These are phyloP conservation scores for Pythium graminicola DNA, from an alignment of 352 stramenopile species.

Conservation along the genomic window DNA sequence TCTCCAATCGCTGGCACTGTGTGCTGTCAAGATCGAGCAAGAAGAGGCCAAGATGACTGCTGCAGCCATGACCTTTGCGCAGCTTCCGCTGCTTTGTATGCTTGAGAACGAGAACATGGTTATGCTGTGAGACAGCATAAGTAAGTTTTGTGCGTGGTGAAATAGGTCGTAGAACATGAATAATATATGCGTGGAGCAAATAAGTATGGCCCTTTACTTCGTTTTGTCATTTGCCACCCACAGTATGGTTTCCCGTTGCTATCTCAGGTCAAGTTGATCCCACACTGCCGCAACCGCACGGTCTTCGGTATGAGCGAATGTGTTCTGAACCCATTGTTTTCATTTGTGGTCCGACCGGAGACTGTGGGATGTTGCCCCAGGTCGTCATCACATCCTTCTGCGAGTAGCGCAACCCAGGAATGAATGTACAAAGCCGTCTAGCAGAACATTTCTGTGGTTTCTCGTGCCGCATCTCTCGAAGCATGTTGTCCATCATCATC, in stretches of 20 bases:
- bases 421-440: too few relatives aligned
- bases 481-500: constrained; percentile 1
- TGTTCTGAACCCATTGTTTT: not conserved
- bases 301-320: too few relatives aligned
- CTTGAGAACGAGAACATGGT: constrained; percentile 18
- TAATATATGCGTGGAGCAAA: constrained; percentile 1
- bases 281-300: too few relatives aligned
- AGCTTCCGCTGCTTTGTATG: constrained; percentile 21
- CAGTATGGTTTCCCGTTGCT: too few relatives aligned
- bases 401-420: too few relatives aligned
- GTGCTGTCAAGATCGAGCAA: constrained; percentile 19
- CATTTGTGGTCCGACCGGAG: not conserved
- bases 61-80: constrained; percentile 20
- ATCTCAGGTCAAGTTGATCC: too few relatives aligned
- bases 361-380: too few relatives aligned
- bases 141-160: not conserved
- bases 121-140: constrained; percentile 7
- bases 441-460: not conserved
- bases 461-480: too few relatives aligned
- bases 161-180: constrained; percentile 7
- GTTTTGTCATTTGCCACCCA: too few relatives aligned
- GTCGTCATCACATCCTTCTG: too few relatives aligned
- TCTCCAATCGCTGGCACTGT: constrained; percentile 21
- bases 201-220: too few relatives aligned
- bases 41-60: constrained; percentile 8